Evolutionary conservation across 2,329 filamentous ascomycete species (phyloP), one percentile per base, ranked within the genome.

Genomic region (Ploettnerulaceae sp.): DNA sequence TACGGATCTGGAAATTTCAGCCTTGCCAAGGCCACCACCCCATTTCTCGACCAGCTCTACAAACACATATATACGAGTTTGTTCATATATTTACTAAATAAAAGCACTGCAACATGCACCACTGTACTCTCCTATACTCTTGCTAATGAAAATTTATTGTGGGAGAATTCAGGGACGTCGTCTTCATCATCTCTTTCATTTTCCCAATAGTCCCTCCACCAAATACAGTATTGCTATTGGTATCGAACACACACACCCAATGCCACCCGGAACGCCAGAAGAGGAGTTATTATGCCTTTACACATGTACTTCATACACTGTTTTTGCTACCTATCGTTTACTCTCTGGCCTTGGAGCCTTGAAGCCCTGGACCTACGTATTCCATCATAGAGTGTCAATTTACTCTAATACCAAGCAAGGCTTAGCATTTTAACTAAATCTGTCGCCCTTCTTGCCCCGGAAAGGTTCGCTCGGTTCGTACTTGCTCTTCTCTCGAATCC

Each of bases 401-500:
- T 45, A 49, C 14, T 35, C 39, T 33, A 14, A n/a, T 33, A 18
- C 31, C 8, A 33, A 5, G 28, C 48, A 14, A 31, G 26, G 35
- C 40, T 50, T 43, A 48, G 32, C 37, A 37, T 28, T 38, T 62
- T 31, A 86, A 77, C 71, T 74, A 61, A 98, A 94, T 25, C 93
- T 77, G 70, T 97, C 90, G 3, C 93, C 93, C 66, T 89, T 94
- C 51, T 74, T 79, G 68, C 84, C 85, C 58, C 78, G 72, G 67
- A 84, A 97, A 45, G 89, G 85, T 57, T 79, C 74, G 43, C 72
- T 73, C 24, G 86, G 83, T 70, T 97, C 90, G 67, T 94, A 97
- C 70, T 95, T 95, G 66, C 88, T 86, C 74, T 89, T 94, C 67
- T 90, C 86, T 26, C 71, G 60, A 20, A 86, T 72, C 54, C 76